These are phyloP conservation scores for Papiliotrema flavescens DNA, from an alignment of 1,284 basidiomycete species.

Conservation along the genomic window DNA sequence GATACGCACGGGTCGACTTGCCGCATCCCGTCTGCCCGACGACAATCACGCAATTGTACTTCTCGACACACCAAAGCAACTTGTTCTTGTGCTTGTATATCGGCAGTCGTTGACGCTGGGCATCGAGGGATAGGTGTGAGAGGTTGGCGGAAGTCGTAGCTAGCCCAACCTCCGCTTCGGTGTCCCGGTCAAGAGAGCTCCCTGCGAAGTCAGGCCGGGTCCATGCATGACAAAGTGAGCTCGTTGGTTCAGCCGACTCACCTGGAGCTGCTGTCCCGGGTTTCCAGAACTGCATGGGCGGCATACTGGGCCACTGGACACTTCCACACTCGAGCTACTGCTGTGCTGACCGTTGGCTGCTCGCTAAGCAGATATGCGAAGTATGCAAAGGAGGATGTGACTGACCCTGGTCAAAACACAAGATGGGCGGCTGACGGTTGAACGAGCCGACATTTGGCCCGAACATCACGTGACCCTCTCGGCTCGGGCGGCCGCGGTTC, in stretches of 20 bases:
- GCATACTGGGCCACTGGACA: conserved; percentile 2
- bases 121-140: conserved; percentile 57
- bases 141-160: conserved; percentile 53
- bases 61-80: conserved; percentile 79
- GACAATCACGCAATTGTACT: conserved; percentile 72
- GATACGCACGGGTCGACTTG: conserved; percentile 86
- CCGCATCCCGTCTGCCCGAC: conserved; percentile 96
- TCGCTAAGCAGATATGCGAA: too few relatives aligned
- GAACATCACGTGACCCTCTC: too few relatives aligned
- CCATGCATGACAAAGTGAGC: not conserved
- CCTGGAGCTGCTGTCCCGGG: conserved; percentile 77
- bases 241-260: conserved; percentile 14
- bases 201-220: conserved; percentile 29
- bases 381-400: too few relatives aligned
- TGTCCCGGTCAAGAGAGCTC: conserved; percentile 77
- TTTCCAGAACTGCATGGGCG: conserved; percentile 52
- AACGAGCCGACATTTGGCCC: too few relatives aligned
- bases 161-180: conserved; percentile 67
- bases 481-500: too few relatives aligned
- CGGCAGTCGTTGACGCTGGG: conserved; percentile 74
- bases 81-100: conserved; percentile 84
- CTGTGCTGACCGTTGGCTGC: too few relatives aligned
- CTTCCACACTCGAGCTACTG: too few relatives aligned
- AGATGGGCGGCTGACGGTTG: too few relatives aligned
- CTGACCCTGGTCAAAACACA: too few relatives aligned